These are phyloP conservation scores for Chalara sp. DNA, from an alignment of 2,329 filamentous ascomycete genomes.

Conservation along the genomic window DNA sequence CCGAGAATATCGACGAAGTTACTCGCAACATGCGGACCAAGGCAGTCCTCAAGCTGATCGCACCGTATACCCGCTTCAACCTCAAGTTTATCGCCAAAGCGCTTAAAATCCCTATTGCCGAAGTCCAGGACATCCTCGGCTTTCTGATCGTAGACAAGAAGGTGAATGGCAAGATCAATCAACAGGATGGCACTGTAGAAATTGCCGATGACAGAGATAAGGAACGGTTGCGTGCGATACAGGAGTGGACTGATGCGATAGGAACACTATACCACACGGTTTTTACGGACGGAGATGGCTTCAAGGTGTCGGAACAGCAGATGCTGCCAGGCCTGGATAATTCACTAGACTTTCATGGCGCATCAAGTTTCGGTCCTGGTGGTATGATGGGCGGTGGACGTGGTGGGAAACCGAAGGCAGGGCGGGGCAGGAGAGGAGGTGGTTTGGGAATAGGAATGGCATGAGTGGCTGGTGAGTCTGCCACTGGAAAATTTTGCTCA, in stretches of 20 bases:
- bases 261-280: conserved; percentile 62
- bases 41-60: conserved; percentile 86
- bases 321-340: no score
- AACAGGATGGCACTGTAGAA: conserved; percentile 76
- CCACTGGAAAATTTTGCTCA: no score
- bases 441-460: no score
- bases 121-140: conserved; percentile 93
- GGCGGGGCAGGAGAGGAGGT: no score
- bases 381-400: no score
- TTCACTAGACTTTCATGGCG: no score
- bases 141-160: conserved; percentile 89
- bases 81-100: conserved; percentile 81
- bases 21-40: conserved; percentile 98
- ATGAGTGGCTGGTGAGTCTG: no score
- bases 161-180: conserved; percentile 82
- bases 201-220: conserved; percentile 69
- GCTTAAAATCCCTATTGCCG: conserved; percentile 75
- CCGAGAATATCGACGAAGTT: conserved; percentile 98
- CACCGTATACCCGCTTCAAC: conserved; percentile 89
- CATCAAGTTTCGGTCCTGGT: no score
- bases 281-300: conserved; percentile 73
- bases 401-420: no score
- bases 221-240: conserved; percentile 66
- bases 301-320: conserved; percentile 28
- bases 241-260: conserved; percentile 66